Evolutionary conservation across 208 protist species (phyloP).

Genomic region (Acanthamoeba triangularis): DNA sequence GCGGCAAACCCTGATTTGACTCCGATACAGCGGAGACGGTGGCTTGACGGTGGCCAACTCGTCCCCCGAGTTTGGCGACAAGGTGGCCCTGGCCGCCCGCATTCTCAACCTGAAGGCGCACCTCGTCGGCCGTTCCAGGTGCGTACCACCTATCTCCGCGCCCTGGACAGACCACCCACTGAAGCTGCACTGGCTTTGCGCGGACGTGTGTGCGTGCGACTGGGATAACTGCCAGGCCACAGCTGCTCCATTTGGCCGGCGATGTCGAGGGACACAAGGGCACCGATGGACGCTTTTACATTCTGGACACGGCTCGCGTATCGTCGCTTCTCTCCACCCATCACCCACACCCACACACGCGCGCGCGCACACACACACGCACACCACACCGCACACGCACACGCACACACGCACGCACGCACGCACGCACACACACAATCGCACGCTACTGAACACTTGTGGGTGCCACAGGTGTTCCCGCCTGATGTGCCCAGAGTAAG

Average conservation of each 20-base stretch:
- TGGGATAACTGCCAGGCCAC: too few species aligned
- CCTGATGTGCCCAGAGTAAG: not conserved
- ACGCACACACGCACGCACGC: too few species aligned
- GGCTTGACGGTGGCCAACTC: not conserved
- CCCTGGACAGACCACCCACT: not conserved
- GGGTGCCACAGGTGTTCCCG: not conserved
- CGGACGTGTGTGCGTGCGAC: too few species aligned
- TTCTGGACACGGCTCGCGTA: constrained; percentile 19
- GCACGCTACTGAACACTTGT: too few species aligned
- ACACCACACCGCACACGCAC: too few species aligned
- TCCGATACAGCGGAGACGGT: not conserved
- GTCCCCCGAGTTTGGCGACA: not conserved
- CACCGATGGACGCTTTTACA: constrained; percentile 57
- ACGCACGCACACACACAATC: too few species aligned
- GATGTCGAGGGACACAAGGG: constrained; percentile 70
- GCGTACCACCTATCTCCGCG: not conserved
- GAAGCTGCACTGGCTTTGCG: not conserved
- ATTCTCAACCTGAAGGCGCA: constrained; percentile 33
- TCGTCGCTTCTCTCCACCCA: not conserved
- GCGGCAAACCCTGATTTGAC: too few species aligned
- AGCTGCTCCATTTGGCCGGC: not conserved
- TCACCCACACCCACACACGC: too few species aligned
- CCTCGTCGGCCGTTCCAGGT: not conserved
- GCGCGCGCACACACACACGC: too few species aligned
- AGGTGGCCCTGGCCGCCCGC: not conserved